A percentile compares a stretch with the other conserved stretches of the same genome.
These are phyloP conservation scores for Toxicodendron radicans DNA, from an alignment of 345 rosid species.

Conservation along the genomic window DNA sequence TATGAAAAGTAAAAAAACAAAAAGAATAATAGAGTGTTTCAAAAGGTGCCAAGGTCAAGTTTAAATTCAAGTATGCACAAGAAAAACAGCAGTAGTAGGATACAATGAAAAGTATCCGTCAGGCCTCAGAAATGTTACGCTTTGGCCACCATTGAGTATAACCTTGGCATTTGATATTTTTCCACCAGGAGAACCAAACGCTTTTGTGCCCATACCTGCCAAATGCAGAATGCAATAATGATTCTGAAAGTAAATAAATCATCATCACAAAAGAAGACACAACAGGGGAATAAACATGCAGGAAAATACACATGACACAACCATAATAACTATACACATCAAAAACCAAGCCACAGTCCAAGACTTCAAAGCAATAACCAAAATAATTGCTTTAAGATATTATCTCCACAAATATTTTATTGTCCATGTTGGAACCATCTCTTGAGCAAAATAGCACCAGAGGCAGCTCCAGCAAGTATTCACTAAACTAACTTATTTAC, in stretches of 20 bases:
- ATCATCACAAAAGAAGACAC: not conserved
- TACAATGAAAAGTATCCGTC: conserved; percentile 99
- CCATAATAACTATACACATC: not conserved
- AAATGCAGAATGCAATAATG: conserved; percentile 15
- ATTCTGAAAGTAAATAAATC: not conserved
- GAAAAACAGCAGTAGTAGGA: conserved; percentile 33
- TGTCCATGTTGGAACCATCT: not conserved
- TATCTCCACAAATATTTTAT: conserved; percentile 12
- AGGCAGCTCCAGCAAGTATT: conserved; percentile 5
- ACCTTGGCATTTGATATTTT: conserved; percentile 75
- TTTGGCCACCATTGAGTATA: conserved; percentile 81
- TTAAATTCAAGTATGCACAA: conserved; percentile 6
- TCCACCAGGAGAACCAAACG: conserved; percentile 63
- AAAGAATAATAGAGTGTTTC: not conserved
- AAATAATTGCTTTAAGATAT: not conserved
- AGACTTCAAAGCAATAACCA: not conserved
- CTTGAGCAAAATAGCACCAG: not conserved
- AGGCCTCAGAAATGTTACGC: conserved; percentile 73
- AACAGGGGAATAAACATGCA: not conserved
- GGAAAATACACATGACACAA: not conserved
- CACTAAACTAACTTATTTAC: not conserved
- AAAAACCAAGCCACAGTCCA: not conserved
- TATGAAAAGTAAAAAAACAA: not conserved
- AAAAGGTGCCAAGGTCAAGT: not conserved
- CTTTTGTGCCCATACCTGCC: conserved; percentile 43